phyloP scores from a whole-genome alignment of 2,329 filamentous ascomycete species.

The Plectosphaerella cucumerina region DNA sequence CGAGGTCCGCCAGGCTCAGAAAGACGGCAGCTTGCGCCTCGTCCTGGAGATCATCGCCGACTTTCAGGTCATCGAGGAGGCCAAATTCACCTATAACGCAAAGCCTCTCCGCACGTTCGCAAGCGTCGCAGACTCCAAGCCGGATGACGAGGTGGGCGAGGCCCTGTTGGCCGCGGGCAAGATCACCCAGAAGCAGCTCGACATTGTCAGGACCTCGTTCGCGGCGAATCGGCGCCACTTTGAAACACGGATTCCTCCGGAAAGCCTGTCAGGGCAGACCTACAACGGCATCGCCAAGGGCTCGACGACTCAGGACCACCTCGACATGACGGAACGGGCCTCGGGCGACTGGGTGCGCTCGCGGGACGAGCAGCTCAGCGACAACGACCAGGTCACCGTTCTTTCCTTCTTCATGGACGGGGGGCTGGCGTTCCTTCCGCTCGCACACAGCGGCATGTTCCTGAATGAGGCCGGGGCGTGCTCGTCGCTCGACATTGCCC shows the following conservation, averaged over 20 bases:
- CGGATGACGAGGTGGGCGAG: constrained; percentile 10
- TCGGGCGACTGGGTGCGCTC: constrained; percentile 38
- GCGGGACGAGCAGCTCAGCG: constrained; percentile 11
- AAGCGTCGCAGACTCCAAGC: constrained; percentile 18
- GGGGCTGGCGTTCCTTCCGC: constrained; percentile 35
- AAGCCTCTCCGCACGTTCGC: constrained; percentile 26
- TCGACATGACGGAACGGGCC: constrained; percentile 29
- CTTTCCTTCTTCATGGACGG: constrained; percentile 41
- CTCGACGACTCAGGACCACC: constrained; percentile 21
- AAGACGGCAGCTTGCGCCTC: constrained; percentile 27
- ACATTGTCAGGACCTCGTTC: constrained; percentile 22
- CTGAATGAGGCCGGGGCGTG: constrained; percentile 39
- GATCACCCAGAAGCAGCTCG: constrained; percentile 16
- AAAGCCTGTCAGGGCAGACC: constrained; percentile 39
- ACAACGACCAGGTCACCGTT: constrained; percentile 27
- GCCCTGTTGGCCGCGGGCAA: constrained; percentile 17
- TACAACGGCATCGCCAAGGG: constrained; percentile 35
- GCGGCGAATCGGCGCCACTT: constrained; percentile 22
- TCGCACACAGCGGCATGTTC: constrained; percentile 36
- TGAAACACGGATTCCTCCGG: constrained; percentile 28
- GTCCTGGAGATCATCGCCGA: constrained; percentile 41
- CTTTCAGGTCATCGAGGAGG: constrained; percentile 38
- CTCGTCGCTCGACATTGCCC: constrained; percentile 44
- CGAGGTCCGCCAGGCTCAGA: constrained; percentile 35
- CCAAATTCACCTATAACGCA: constrained; percentile 31